Evolutionary conservation across 2,329 filamentous ascomycete species (phyloP), one percentile per base, ranked within the genome.

Genomic region (Venturia nashicola): DNA sequence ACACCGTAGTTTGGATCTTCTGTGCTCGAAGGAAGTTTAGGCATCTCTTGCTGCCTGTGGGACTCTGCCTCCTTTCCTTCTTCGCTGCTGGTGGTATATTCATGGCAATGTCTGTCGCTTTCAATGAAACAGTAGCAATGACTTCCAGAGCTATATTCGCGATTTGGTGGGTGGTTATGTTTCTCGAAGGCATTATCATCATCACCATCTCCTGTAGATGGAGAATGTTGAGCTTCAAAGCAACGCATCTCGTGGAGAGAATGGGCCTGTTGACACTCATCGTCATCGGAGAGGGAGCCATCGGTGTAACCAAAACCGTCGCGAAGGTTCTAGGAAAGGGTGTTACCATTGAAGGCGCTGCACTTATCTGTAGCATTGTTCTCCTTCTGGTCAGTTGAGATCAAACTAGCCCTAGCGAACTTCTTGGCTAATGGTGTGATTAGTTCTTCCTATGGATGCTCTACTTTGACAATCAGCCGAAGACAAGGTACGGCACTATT

Each of bases 281-380:
- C 66, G 84, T 88, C 64, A 80, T 88, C 65, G 85, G 86, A 16
- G 85, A 88, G 69, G 84, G 84, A 61, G 82, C 86, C 18, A 85
- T 87, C 46, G 80, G 82, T n/a, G 75, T 87, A 36, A 81, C 80
- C 32, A 79, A 80, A 69, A 80, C 79, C 43, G 82, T 87, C 20
- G 67, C 40, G 65, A 70, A 68, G 34, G 34, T 62, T 16, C 12
- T 62, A 3, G 44, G 44, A n/a, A 62, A 62, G 14, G 51, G 51
- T 14, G 27, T 16, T 3, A 43, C 23, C n/a, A 9, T 43, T n/a
- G 59, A 61, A 61, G 59, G 59, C 6, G 59, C 43, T 46, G 36
- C 40, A 16, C 36, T 61, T 2, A 61, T 46, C n/a, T 43, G 39
- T 36, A 43, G 59, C 39, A 61, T 61, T 39, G 43, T 61, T 61